These are phyloP conservation scores for maize (Zea mays) DNA, from an alignment of 176 grass and related monocot genomes.

Conservation along the genomic window DNA sequence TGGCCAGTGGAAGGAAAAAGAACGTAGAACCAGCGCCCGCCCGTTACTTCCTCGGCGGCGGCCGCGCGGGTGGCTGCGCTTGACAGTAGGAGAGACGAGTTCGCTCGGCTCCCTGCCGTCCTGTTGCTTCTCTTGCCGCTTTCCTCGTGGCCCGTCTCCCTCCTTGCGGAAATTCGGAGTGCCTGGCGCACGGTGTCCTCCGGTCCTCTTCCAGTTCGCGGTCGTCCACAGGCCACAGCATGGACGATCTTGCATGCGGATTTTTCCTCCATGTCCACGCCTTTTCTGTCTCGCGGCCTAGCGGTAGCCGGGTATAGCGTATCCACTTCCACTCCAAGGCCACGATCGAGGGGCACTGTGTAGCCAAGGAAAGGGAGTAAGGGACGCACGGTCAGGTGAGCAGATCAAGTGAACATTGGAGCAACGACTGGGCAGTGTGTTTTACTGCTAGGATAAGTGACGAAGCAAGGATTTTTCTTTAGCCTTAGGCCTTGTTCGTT, in stretches of 20 bases:
- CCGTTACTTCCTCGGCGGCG: conserved; percentile 20
- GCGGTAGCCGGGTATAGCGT: too few species aligned
- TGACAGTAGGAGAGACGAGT: conserved; percentile 26
- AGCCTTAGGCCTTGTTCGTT: too few species aligned
- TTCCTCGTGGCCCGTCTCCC: neutral
- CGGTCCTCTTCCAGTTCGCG: neutral
- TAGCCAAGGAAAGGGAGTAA: too few species aligned
- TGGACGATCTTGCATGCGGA: neutral
- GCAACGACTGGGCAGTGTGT: too few species aligned
- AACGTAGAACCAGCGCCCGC: neutral
- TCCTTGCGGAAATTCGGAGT: neutral
- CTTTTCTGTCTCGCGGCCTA: neutral
- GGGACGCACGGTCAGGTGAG: too few species aligned
- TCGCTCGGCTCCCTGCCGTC: neutral
- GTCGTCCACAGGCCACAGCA: neutral
- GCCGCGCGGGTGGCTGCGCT: conserved; percentile 26
- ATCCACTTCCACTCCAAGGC: too few species aligned
- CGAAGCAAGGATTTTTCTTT: too few species aligned
- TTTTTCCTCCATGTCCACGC: conserved; percentile 4
- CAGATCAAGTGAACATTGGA: too few species aligned
- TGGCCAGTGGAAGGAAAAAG: neutral
- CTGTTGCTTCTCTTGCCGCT: neutral
- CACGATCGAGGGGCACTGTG: too few species aligned
- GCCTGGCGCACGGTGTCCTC: neutral
- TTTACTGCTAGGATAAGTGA: too few species aligned